Evolutionary conservation across 2,329 filamentous ascomycete species (phyloP).

Genomic region (Capronia epimyces): DNA sequence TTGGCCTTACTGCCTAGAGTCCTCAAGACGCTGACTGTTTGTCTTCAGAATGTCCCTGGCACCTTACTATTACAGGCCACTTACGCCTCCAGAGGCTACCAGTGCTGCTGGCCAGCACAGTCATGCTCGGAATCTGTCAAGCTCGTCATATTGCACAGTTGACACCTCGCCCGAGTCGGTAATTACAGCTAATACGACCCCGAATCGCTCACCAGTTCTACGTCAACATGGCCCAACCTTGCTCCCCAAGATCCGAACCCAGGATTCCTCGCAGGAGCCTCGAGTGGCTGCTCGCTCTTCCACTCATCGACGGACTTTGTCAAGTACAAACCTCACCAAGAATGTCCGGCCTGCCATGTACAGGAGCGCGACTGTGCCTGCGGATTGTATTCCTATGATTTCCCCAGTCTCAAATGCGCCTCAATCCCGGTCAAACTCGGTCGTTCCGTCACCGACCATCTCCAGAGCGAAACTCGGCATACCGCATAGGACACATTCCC

Average conservation of each 20-base stretch:
- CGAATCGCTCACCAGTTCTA: conserved; percentile 64
- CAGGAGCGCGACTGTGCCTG: conserved; percentile 44
- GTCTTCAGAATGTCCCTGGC: conserved; percentile 38
- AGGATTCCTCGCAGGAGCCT: conserved; percentile 56
- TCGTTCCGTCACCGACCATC: conserved; percentile 24
- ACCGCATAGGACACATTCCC: conserved; percentile 41
- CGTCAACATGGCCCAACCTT: conserved; percentile 70
- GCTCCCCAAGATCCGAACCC: conserved; percentile 77
- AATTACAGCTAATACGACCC: conserved; percentile 64
- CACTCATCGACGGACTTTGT: conserved; percentile 25
- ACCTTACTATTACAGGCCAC: conserved; percentile 41
- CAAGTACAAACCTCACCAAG: conserved; percentile 48
- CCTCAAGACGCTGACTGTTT: conserved; percentile 10
- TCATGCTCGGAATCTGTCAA: conserved; percentile 60
- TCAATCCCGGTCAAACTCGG: conserved; percentile 25
- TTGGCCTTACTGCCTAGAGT: conserved; percentile 12
- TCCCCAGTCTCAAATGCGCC: conserved; percentile 43
- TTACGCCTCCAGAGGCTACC: conserved; percentile 39
- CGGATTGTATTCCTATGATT: conserved; percentile 40
- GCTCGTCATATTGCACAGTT: conserved; percentile 55
- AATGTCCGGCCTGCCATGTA: conserved; percentile 44
- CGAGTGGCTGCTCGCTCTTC: conserved; percentile 10
- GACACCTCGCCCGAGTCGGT: conserved; percentile 65
- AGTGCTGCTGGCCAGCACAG: conserved; percentile 34
- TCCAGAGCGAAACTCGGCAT: conserved; percentile 34